These are phyloP conservation scores for Pyracantha coccinea DNA, from an alignment of 331 rosid species.

Conservation along the genomic window DNA sequence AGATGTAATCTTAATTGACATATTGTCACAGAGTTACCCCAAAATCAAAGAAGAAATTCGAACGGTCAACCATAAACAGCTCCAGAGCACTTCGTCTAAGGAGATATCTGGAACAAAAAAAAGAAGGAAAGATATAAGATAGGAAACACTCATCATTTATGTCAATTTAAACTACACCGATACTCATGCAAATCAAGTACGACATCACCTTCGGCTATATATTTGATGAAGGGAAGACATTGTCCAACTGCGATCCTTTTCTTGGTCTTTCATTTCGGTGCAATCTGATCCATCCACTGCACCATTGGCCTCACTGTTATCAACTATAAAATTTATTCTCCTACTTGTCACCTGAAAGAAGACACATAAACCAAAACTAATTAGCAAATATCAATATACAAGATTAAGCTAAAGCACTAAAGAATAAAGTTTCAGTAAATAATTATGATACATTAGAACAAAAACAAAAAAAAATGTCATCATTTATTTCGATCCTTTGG, in stretches of 20 bases:
- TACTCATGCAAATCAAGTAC: slow-evolving; percentile 6
- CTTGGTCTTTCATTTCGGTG: slow-evolving; percentile 35
- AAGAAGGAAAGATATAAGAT: slow-evolving; percentile 2
- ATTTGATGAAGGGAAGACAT: slow-evolving; percentile 91
- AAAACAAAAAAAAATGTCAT: neutral
- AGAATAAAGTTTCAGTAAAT: neutral
- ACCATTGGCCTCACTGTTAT: slow-evolving; percentile 40
- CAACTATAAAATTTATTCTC: slow-evolving; percentile 90
- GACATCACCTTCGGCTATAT: slow-evolving; percentile 79
- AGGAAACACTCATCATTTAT: neutral
- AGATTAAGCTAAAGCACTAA: neutral
- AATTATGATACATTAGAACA: neutral
- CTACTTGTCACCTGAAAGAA: slow-evolving; percentile 74
- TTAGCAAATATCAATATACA: slow-evolving; percentile 16
- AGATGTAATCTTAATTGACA: neutral
- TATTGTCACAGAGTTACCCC: slow-evolving; percentile 51
- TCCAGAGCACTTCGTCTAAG: slow-evolving; percentile 96
- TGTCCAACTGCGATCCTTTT: slow-evolving; percentile 85
- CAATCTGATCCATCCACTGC: slow-evolving; percentile 33
- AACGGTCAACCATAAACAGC: slow-evolving; percentile 88
- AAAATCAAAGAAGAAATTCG: slow-evolving; percentile 93
- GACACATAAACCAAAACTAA: slow-evolving; percentile 17
- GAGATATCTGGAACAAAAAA: slow-evolving; percentile 56
- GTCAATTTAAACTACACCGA: neutral
- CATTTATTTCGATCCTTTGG: neutral